A percentile compares a stretch with the other conserved stretches of the same genome.
These are phyloP conservation scores for Ambrosia trifida DNA, from an alignment of 129 eudicot genomes.

Conservation along the genomic window DNA sequence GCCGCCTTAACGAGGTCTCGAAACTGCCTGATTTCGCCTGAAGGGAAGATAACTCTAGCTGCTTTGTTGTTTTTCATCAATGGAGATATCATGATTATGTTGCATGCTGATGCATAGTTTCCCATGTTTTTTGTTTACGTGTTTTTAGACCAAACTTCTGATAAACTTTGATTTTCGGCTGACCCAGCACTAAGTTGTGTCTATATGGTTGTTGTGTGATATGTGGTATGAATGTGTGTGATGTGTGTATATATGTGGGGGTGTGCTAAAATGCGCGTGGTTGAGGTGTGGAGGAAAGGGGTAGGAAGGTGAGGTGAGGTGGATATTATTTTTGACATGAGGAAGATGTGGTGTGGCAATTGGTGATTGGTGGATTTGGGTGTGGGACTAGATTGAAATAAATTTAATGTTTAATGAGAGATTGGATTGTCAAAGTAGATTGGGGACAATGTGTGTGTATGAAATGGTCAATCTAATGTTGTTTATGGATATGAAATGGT, in stretches of 20 bases:
- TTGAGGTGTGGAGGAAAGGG: constrained; percentile 26
- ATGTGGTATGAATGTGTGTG: neutral
- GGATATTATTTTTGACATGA: constrained; percentile 16
- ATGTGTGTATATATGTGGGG: neutral
- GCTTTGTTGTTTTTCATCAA: constrained; percentile 46
- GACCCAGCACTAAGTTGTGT: neutral
- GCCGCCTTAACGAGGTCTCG: constrained; percentile 65
- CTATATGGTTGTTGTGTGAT: neutral
- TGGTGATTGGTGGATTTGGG: constrained; percentile 10
- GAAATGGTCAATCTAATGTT: constrained; percentile 27
- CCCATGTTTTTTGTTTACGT: constrained; percentile 47
- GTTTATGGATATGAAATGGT: neutral
- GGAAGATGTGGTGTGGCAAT: constrained; percentile 28
- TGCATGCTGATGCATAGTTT: constrained; percentile 59
- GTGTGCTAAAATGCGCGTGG: constrained; percentile 19
- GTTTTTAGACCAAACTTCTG: neutral
- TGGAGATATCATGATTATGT: constrained; percentile 24
- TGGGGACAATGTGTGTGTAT: constrained; percentile 13
- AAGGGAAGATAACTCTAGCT: constrained; percentile 69
- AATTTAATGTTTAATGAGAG: neutral
- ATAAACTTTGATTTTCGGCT: too few relatives aligned
- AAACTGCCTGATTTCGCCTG: constrained; percentile 74
- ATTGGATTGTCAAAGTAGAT: constrained; percentile 24
- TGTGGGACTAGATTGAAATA: constrained; percentile 26
- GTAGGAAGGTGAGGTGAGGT: constrained; percentile 32